Conservation (phyloP, 352 stramenopile genomes). For the Albugo laibachii region DNA sequence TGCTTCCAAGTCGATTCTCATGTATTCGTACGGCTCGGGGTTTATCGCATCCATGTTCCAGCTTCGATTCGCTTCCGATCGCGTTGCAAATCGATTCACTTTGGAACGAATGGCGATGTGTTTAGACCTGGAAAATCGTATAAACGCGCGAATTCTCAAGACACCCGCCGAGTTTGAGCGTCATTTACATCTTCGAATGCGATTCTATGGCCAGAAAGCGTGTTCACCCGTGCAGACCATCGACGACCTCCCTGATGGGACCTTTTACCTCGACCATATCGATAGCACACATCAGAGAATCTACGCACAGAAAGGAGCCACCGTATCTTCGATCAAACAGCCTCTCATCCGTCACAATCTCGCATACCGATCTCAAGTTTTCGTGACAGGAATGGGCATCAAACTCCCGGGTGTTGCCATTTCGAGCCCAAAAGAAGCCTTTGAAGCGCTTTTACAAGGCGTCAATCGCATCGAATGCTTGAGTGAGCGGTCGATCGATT, state of each 20-base stretch:
- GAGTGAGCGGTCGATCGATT: slow-evolving; percentile 32
- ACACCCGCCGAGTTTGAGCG: slow-evolving; percentile 81
- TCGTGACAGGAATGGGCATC: slow-evolving; percentile 85
- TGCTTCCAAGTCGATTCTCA: slow-evolving; percentile 42
- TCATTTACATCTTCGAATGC: slow-evolving; percentile 80
- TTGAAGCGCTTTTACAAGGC: slow-evolving; percentile 77
- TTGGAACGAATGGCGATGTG: slow-evolving; percentile 72
- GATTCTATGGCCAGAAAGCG: slow-evolving; percentile 46
- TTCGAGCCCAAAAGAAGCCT: slow-evolving; percentile 61
- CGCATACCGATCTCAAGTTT: slow-evolving; percentile 24
- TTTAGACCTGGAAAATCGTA: slow-evolving; percentile 64
- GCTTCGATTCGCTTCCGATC: slow-evolving; percentile 19
- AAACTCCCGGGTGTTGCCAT: slow-evolving; percentile 60
- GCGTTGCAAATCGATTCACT: slow-evolving; percentile 41
- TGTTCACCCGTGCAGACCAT: slow-evolving; percentile 56
- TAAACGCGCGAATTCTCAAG: slow-evolving; percentile 63
- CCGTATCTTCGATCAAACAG: not conserved
- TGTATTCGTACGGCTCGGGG: slow-evolving; percentile 96
- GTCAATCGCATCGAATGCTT: slow-evolving; percentile 81
- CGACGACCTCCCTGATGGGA: slow-evolving; percentile 39
- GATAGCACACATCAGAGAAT: slow-evolving; percentile 74
- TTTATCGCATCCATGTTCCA: slow-evolving; percentile 92
- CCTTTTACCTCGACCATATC: slow-evolving; percentile 86
- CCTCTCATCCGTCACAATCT: not conserved
- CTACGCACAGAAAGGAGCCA: slow-evolving; percentile 42